Base-by-base conservation (phyloP, 129 eudicot species). In the Pittosporum tobira region DNA sequence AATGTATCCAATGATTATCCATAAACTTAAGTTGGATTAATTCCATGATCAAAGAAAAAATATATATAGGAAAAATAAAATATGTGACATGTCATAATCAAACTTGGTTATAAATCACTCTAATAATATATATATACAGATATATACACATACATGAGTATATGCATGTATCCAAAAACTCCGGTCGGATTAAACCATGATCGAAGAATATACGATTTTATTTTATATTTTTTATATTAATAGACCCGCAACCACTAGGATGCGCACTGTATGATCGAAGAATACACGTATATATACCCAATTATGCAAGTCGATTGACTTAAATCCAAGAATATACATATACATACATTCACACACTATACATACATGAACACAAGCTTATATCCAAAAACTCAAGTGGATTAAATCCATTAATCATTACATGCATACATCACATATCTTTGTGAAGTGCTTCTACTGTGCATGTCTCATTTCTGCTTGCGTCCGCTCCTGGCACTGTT, bases 371-470 rank as follows among this genome's bases (percentile, higher is more conserved):
- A n/a, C n/a, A n/a, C n/a, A n/a, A n/a, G n/a, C n/a, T n/a, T n/a
- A n/a, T n/a, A n/a, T n/a, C n/a, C n/a, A n/a, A n/a, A n/a, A n/a
- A n/a, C n/a, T n/a, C n/a, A n/a, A n/a, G n/a, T n/a, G n/a, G n/a
- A n/a, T n/a, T n/a, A 48, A 61, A 63, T 34, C 53, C n/a, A n/a
- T 64, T 70, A 63, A 73, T 77, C 77, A 70, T 68, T 66, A 63
- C 25, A 77, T 48, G 59, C 83, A 71, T 73, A 71, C 80, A 66
- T 81, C 75, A 75, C 57, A 19, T 77, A 53, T 72, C 64, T 63
- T 68, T 71, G 65, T 71, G 65, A 67, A 75, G 74, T 62, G 51
- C 53, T 76, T 57, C 64, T 48, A 46, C 67, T 75, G 47, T 62
- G 42, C 48, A 44, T 53, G 57, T 47, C 44, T 57, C 12, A 44